Base-by-base conservation (phyloP, 2,329 filamentous ascomycete species). In the Salinomyces thailandicus region DNA sequence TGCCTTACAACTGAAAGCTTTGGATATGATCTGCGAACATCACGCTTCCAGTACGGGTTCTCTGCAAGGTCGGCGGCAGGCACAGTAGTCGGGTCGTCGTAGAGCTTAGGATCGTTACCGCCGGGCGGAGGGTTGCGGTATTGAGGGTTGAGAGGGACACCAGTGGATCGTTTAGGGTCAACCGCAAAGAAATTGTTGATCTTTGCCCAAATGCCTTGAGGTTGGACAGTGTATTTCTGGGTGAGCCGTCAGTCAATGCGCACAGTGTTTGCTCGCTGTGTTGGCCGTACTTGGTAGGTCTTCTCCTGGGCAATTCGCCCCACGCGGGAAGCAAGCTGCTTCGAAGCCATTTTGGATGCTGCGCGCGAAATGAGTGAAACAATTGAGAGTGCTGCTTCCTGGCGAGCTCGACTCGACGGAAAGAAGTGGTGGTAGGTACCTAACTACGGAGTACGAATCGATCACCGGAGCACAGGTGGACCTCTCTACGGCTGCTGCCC, bases 11-110 rank as follows among this genome's bases (percentile, higher is more conserved):
- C 78, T 55, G 81, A 89, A 38, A 82, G 71, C 51, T 72, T 73
- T 19, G 91, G 83, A 67, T 96, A 96, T 53, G 72, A 72, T 53
- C 91, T 76, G 52, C 91, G 82, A 43, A 69, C 62, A 58, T 98
- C 91, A 54, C 91, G 86, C 72, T 93, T 93, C 85, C 86, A 98
- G 69, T 95, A 93, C 24, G 85, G 77, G 66, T 93, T 93, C 62
- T 89, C 84, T 53, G 85, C 85, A 52, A 93, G 79, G 60, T 93
- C 85, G 49, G 73, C 84, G 2, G 85, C 83, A n/a, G 85, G 85
- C 0, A 81, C 41, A 11, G 85, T 93, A 41, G 89, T 81, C 15
- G 84, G 83, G 59, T 93, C 85, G 60, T 83, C 76, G 67, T 89
- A 91, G 41, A 62, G 62, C 39, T 73, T 65, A 22, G 85, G 83